Evolutionary conservation across 257 asterid genomes (phyloP).

Genomic region (Solanum boliviense): DNA sequence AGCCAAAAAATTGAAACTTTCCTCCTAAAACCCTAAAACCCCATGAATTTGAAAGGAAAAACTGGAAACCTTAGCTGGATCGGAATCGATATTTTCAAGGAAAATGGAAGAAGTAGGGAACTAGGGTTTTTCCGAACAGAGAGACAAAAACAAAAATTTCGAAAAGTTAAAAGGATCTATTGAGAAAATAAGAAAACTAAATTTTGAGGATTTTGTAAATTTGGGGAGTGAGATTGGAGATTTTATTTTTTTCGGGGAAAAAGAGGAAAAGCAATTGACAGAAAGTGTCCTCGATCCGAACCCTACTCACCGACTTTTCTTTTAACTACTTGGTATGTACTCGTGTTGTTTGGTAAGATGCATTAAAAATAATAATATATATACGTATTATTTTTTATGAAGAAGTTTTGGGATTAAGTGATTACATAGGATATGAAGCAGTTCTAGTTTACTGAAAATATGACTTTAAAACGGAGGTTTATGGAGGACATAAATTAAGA

Average conservation of each 20-base stretch:
- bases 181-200: background rate
- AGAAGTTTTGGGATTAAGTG: too few species aligned
- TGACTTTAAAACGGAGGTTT: too few species aligned
- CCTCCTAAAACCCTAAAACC: constrained; percentile 1
- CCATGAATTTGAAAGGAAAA: background rate
- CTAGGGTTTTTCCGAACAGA: background rate
- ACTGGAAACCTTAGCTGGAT: background rate
- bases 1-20: background rate
- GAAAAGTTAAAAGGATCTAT: background rate
- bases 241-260: background rate
- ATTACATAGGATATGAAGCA: too few species aligned
- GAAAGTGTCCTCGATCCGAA: background rate
- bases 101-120: background rate
- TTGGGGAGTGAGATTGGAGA: background rate
- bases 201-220: background rate
- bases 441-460: too few species aligned
- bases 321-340: background rate
- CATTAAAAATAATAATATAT: too few species aligned
- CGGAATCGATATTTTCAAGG: background rate
- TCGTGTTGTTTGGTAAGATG: background rate
- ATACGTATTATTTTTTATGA: too few species aligned
- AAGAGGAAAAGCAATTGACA: background rate
- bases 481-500: too few species aligned
- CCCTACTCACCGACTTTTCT: background rate
- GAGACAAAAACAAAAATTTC: background rate